A percentile compares a stretch with the other conserved stretches of the same genome.
These are phyloP conservation scores for Blumeriella jaapii DNA, from an alignment of 2,329 filamentous ascomycete genomes.

Conservation along the genomic window DNA sequence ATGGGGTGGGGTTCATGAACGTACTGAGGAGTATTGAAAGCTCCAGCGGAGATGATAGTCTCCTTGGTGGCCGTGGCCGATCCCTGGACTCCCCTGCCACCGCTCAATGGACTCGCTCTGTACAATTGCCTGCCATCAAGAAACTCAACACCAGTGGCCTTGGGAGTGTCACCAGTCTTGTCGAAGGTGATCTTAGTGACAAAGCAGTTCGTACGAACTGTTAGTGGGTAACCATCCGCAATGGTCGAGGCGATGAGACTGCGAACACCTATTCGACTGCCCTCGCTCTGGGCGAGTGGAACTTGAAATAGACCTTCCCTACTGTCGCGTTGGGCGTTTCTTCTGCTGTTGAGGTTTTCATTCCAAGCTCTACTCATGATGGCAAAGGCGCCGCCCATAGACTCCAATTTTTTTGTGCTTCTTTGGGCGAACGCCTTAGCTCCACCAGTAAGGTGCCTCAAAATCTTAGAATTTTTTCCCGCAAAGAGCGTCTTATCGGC, in stretches of 20 bases:
- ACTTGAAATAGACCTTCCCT: slow-evolving; percentile 6
- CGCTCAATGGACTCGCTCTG: slow-evolving; percentile 27
- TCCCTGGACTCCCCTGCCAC: slow-evolving; percentile 24
- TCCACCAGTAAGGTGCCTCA: slow-evolving; percentile 1
- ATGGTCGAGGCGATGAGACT: slow-evolving; percentile 6
- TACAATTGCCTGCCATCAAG: slow-evolving; percentile 33
- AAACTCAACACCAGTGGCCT: slow-evolving; percentile 33
- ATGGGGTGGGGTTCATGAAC: no score
- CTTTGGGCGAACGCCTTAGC: no score
- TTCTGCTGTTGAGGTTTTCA: slow-evolving; percentile 3
- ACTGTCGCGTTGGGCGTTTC: slow-evolving; percentile 5
- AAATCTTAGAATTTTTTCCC: slow-evolving; percentile 12
- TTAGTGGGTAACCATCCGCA: slow-evolving; percentile 11
- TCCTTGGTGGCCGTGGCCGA: slow-evolving; percentile 27
- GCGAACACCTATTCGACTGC: slow-evolving; percentile 1
- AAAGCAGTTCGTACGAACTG: slow-evolving; percentile 19
- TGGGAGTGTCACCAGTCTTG: slow-evolving; percentile 22
- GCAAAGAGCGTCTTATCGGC: no score
- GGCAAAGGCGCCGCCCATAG: not conserved
- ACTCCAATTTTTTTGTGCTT: no score
- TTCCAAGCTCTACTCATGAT: slow-evolving; percentile 1
- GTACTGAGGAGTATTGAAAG: slow-evolving; percentile 36
- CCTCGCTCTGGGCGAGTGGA: slow-evolving; percentile 5
- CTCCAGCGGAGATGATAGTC: slow-evolving; percentile 36
- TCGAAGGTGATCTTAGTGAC: slow-evolving; percentile 33